Percentiles rank a stretch among this genome's conserved stretches.
phyloP scores from a whole-genome alignment of 768 basidiomycete genomes.

The Naganishia vaughanmartiniae region DNA sequence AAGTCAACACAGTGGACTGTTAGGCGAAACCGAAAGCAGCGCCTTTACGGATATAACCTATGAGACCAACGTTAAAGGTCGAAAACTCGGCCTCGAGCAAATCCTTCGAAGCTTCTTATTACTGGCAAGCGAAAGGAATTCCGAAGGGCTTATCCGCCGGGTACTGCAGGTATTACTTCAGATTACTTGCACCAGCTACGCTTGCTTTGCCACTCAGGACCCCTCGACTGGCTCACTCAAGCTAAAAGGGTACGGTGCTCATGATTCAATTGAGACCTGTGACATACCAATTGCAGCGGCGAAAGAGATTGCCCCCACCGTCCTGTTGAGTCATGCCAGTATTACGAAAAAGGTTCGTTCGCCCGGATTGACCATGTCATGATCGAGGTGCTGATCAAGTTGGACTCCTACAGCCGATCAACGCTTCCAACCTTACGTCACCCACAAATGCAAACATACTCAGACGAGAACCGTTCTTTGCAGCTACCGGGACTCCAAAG shows the following conservation, averaged over 20 bases:
- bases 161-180: conserved; percentile 29
- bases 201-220: conserved; percentile 31
- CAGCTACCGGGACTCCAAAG: neutral
- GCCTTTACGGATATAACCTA: neutral
- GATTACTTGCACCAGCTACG: conserved; percentile 27
- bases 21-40: conserved; percentile 2
- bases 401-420: neutral
- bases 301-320: conserved; percentile 17
- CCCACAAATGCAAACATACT: conserved; percentile 4
- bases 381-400: neutral
- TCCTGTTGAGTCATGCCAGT: conserved; percentile 8
- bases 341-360: conserved; percentile 11
- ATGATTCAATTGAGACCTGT: conserved; percentile 23
- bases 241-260: conserved; percentile 24
- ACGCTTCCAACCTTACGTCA: neutral
- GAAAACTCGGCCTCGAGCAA: conserved; percentile 23
- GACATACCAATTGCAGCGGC: conserved; percentile 24
- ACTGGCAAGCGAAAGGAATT: conserved; percentile 29
- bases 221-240: conserved; percentile 6
- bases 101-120: conserved; percentile 23
- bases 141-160: conserved; percentile 22
- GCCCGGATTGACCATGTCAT: neutral
- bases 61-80: neutral
- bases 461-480: conserved; percentile 30
- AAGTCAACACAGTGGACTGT: conserved; percentile 1